Evolutionary conservation across 192 early-diverging fungal genomes (phyloP), one percentile per base, ranked within the genome.

Genomic region (Umbelopsis vinacea): DNA sequence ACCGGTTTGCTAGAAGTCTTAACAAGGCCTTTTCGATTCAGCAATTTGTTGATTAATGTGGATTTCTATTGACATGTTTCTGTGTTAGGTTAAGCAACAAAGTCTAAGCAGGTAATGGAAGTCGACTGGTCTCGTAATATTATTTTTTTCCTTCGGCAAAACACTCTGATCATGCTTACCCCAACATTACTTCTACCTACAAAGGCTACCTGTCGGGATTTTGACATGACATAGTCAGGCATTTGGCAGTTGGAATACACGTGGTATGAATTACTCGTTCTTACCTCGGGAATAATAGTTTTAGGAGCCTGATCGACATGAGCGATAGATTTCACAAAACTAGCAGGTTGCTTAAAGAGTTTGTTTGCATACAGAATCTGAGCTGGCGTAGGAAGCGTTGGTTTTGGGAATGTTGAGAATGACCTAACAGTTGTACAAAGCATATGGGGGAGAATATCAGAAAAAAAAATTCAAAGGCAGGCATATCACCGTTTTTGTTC

Each of bases 131-230:
- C 29, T 29, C 3, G 29, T 29, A 29, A n/a, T n/a, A n/a, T n/a
- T n/a, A n/a, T n/a, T n/a, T 29, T 29, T 29, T 29, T 29, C 29
- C n/a, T n/a, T n/a, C 29, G 29, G 1, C 1, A 29, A 29, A 29
- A 29, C 29, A 1, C 29, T 29, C 29, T 29, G 1, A 29, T 29
- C 29, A 29, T 29, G 29, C 75, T 71, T 72, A 81, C 79, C 8
- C 85, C 85, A 74, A 86, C 81, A 73, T 86, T 86, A 76, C 85
- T 86, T 69, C 85, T 76, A 7, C 85, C 85, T 35, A 86, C 77
- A 77, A 86, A 86, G 4, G 80, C 85, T 40, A 86, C 81, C 84
- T 85, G 33, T 71, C 24, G 35, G 35, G 40, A 43, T 43, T 43
- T 11, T 43, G 40, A 43, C 11, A 12, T 1, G 40, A 12, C 40